Base-by-base conservation (phyloP, 2,329 filamentous ascomycete genomes). In the Trichoderma aggressivum region DNA sequence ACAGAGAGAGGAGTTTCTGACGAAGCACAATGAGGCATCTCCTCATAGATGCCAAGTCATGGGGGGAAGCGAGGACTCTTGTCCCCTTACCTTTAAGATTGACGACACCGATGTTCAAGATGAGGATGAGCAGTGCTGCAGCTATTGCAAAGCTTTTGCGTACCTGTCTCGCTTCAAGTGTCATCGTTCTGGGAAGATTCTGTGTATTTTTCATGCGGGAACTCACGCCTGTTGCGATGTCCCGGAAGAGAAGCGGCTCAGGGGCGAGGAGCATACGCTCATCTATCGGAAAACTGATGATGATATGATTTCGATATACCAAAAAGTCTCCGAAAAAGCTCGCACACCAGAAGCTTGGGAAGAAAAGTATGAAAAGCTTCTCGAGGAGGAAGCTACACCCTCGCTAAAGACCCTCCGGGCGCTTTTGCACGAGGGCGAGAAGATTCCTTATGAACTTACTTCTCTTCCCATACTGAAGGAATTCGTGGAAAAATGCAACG, bases 401-500 rank as follows among this genome's bases (percentile, higher is more conserved):
- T 91, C 94, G 72, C 87, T 99, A 61, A 98, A 97, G 83, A 86
- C 90, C 75, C 86, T 99, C 76, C 92, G 95, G 74, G 89, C 90
- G 62, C 86, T 99, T 70, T 86, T 98, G 72, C 91, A 91, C 79
- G 96, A 99, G 85, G 96, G 96, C 81, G 96, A 99, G 83, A 94
- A 94, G 81, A 98, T 99, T 78, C 94, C 95, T 71, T 97, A 93
- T 85, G 91, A 94, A 71, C 87, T 99, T 73, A 90, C 91, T 74
- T 94, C 94, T 73, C 87, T 99, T 74, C 88, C 92, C 76, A 89
- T 93, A 76, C 87, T 99, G 76, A 92, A 90, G 82, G 89, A 91
- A 75, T 99, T 97, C 83, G 96, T 99, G 80, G 94, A 97, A 76
- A 91, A 93, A 77, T 98, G 96, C 84, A 97, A 97, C 81, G 94